A percentile compares a stretch with the other conserved stretches of the same genome.
Conservation (phyloP, 805 yeast genomes). For the Zygosaccharomyces bailii region DNA sequence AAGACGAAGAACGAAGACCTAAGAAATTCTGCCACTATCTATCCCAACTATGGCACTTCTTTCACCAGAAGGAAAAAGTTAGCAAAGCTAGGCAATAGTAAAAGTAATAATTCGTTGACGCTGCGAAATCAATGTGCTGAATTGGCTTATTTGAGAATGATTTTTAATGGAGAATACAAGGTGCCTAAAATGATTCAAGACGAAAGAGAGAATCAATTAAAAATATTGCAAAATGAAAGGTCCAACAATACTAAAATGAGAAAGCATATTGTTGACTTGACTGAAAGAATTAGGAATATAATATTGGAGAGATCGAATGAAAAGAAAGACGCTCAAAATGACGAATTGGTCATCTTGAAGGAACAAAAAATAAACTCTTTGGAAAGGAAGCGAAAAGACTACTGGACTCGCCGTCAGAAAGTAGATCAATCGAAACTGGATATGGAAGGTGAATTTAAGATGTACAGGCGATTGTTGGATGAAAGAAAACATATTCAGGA, state of each 20-base stretch:
- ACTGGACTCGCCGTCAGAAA: conserved; percentile 18
- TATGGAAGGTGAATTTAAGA: conserved; percentile 39
- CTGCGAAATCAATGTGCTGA: conserved; percentile 27
- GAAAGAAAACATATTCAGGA: conserved; percentile 42
- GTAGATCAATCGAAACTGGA: conserved; percentile 31
- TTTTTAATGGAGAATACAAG: conserved; percentile 37
- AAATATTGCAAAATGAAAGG: conserved; percentile 24
- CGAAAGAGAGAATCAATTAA: conserved; percentile 28
- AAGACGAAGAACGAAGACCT: conserved; percentile 30
- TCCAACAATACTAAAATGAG: conserved; percentile 13
- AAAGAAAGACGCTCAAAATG: conserved; percentile 12
- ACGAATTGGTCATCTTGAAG: conserved; percentile 30
- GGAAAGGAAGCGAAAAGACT: conserved; percentile 26
- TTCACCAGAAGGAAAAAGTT: conserved; percentile 27
- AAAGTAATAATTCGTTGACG: conserved; percentile 14
- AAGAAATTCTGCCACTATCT: not conserved
- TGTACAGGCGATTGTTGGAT: conserved; percentile 43
- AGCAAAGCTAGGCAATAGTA: conserved; percentile 7
- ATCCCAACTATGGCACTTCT: conserved; percentile 39
- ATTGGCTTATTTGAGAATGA: conserved; percentile 30
- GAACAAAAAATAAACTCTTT: conserved; percentile 29
- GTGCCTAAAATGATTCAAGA: conserved; percentile 32
- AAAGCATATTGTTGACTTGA: conserved; percentile 26
- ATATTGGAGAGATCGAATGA: conserved; percentile 17
- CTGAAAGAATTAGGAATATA: conserved; percentile 29